These are phyloP conservation scores for Dentipellis sp. DNA, from an alignment of 768 basidiomycete species.

Conservation along the genomic window DNA sequence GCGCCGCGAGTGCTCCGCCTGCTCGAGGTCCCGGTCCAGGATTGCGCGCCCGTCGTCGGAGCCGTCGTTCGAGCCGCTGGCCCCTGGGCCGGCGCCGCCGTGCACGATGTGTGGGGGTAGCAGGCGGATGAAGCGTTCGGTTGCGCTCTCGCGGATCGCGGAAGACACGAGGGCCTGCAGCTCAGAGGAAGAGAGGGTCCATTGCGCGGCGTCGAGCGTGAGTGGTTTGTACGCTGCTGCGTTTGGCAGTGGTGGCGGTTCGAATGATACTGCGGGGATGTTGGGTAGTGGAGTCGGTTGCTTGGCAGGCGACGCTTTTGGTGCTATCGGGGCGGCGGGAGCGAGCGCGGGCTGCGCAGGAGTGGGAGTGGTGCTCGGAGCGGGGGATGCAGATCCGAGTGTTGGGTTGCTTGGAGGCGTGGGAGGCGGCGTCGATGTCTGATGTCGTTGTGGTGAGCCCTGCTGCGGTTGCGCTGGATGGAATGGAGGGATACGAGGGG, in stretches of 20 bases:
- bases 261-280: background rate
- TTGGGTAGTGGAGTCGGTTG: background rate
- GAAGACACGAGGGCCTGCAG: conserved; percentile 13
- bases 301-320: background rate
- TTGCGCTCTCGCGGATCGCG: conserved; percentile 15
- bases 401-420: background rate
- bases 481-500: background rate
- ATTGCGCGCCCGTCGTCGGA: conserved; percentile 4
- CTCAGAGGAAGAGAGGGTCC: conserved; percentile 13
- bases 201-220: conserved; percentile 15
- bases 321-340: background rate
- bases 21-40: background rate
- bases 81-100: background rate
- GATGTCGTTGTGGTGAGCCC: background rate
- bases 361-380: background rate
- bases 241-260: conserved; percentile 8
- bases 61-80: conserved; percentile 1
- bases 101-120: conserved; percentile 9
- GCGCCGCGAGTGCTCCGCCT: background rate
- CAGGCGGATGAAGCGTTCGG: conserved; percentile 14
- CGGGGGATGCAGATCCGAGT: background rate
- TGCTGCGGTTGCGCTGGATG: background rate
- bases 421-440: background rate
- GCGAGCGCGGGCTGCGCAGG: background rate
- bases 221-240: conserved; percentile 9